A percentile compares a stretch with the other conserved stretches of the same genome.
Evolutionary conservation across 106 monocot species (phyloP).

Genomic region (Dioscorea dumetorum): DNA sequence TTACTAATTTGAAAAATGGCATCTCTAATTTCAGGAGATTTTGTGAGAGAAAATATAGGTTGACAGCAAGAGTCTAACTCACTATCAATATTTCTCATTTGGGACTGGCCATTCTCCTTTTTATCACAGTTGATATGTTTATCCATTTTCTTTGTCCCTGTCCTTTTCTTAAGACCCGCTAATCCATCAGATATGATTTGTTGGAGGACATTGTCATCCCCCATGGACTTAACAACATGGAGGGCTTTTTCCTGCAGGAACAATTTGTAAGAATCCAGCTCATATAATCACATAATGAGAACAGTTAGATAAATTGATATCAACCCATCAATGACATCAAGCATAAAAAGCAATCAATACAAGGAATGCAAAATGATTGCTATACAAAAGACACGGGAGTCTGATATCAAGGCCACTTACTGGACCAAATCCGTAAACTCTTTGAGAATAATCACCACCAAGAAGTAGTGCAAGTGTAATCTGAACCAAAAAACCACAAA

Average conservation of each 20-base stretch:
- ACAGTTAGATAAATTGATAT: too few species aligned
- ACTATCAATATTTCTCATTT: slow-evolving; percentile 18
- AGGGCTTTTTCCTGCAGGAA: slow-evolving; percentile 71
- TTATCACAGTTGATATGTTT: slow-evolving; percentile 8
- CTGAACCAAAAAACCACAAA: slow-evolving; percentile 22
- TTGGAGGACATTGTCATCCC: slow-evolving; percentile 46
- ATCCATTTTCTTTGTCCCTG: slow-evolving; percentile 22
- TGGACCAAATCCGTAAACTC: slow-evolving; percentile 73
- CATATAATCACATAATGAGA: too few species aligned
- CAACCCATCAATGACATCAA: not conserved
- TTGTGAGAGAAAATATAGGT: not conserved
- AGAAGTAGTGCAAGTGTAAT: slow-evolving; percentile 81
- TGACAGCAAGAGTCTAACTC: not conserved
- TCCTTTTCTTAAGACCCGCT: slow-evolving; percentile 29
- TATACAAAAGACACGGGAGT: too few species aligned
- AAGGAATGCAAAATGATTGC: too few species aligned
- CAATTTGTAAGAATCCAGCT: too few species aligned
- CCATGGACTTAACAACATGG: slow-evolving; percentile 70
- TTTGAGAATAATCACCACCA: slow-evolving; percentile 79
- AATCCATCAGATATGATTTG: slow-evolving; percentile 49
- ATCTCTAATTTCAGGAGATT: too few species aligned
- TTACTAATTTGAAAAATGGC: too few species aligned
- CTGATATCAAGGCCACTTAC: slow-evolving; percentile 32
- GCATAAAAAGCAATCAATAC: not conserved
- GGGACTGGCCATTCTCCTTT: slow-evolving; percentile 18